These are phyloP conservation scores for Penicillium flavigenum DNA, from an alignment of 495 filamentous ascomycete genomes.

Conservation along the genomic window DNA sequence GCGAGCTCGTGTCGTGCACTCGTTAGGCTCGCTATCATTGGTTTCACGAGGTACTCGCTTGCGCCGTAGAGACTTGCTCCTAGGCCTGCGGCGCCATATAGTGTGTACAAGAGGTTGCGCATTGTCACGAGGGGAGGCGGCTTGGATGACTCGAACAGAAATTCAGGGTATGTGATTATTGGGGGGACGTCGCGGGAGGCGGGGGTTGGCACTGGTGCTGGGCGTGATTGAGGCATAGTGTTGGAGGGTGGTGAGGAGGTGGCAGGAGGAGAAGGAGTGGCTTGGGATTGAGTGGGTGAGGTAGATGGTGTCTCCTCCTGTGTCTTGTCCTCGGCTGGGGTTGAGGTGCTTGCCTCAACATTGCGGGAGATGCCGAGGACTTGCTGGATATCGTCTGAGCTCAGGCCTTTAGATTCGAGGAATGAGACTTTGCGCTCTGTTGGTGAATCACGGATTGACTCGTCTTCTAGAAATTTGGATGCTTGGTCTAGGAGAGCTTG, in stretches of 20 bases:
- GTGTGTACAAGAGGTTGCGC: conserved; percentile 68
- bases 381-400: conserved; percentile 61
- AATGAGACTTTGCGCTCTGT: conserved; percentile 75
- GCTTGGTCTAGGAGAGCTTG: conserved; percentile 65
- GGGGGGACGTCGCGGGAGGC: conserved; percentile 62
- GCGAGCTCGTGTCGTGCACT: conserved; percentile 80
- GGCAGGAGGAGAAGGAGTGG: conserved; percentile 17
- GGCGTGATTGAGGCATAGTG: conserved; percentile 22
- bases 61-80: conserved; percentile 76
- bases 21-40: conserved; percentile 76
- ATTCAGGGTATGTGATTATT: conserved; percentile 98
- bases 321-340: conserved; percentile 22
- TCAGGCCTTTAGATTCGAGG: conserved; percentile 75
- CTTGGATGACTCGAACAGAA: conserved; percentile 64
- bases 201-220: conserved; percentile 15
- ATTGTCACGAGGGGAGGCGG: conserved; percentile 79
- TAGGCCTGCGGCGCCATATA: conserved; percentile 71
- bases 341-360: conserved; percentile 28
- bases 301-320: conserved; percentile 20
- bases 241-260: conserved; percentile 13
- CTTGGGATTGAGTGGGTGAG: conserved; percentile 19
- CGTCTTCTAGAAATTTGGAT: conserved; percentile 74
- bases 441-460: conserved; percentile 67
- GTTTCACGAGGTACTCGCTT: conserved; percentile 74
- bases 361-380: conserved; percentile 56